A percentile compares a stretch with the other conserved stretches of the same genome.
Conservation (phyloP, 2,329 filamentous ascomycete genomes). For the Xylogone sp. region DNA sequence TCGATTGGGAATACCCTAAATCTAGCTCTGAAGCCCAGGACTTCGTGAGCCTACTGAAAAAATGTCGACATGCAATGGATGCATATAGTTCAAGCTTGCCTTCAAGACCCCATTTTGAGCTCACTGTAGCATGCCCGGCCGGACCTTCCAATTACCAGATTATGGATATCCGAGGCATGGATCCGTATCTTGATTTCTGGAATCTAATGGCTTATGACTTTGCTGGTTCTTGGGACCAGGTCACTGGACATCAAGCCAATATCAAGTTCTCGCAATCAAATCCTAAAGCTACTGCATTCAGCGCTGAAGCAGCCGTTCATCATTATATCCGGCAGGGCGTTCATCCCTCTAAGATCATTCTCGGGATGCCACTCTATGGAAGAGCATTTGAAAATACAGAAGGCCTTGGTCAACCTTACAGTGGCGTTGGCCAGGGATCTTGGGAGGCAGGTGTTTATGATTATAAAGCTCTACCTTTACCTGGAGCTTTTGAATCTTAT, state of each 20-base stretch:
- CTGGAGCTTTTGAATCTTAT: constrained; percentile 58
- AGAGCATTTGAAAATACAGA: constrained; percentile 77
- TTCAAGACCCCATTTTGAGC: constrained; percentile 48
- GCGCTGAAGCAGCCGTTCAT: constrained; percentile 65
- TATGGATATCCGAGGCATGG: constrained; percentile 61
- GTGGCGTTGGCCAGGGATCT: constrained; percentile 70
- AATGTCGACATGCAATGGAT: constrained; percentile 55
- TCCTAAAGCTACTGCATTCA: constrained; percentile 72
- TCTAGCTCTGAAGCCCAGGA: constrained; percentile 49
- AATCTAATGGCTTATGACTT: constrained; percentile 89
- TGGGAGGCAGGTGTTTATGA: constrained; percentile 88
- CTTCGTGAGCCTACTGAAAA: constrained; percentile 55
- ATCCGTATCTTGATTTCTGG: constrained; percentile 67
- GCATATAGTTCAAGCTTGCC: constrained; percentile 45
- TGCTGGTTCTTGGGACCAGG: constrained; percentile 74
- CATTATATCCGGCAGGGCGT: constrained; percentile 68
- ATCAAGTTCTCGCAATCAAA: constrained; percentile 56
- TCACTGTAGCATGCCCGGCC: constrained; percentile 62
- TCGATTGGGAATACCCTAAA: constrained; percentile 67
- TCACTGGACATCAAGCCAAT: constrained; percentile 77
- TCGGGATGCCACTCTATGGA: constrained; percentile 92
- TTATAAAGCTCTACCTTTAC: constrained; percentile 77
- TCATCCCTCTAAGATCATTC: constrained; percentile 66
- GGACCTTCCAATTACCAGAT: constrained; percentile 59
- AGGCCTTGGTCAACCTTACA: constrained; percentile 66